Evolutionary conservation across 2,329 filamentous ascomycete species (phyloP), one percentile per base, ranked within the genome.

Genomic region (Fusarium sp.): DNA sequence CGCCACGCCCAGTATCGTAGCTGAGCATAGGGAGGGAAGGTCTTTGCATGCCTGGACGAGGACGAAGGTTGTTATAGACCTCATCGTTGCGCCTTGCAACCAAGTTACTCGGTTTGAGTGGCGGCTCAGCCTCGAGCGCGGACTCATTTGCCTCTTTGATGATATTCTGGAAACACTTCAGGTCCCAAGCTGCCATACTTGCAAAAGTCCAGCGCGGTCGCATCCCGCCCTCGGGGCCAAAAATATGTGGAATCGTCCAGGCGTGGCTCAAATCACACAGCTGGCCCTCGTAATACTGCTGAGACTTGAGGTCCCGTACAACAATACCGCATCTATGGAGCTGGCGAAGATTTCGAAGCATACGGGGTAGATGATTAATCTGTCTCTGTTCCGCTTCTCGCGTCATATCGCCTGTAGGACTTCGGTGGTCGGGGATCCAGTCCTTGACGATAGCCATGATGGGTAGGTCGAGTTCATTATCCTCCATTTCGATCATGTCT

Each of bases 361-460:
- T 65, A 2, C 45, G 55, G 1, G 54, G 54, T 13, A 72, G 10
- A 8, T 57, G 25, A 0, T 13, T 36, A 3, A 56, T 44, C 31
- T 22, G 39, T 15, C 64, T 6, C 18, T 41, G 12, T 35, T 41
- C 17, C 14, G 20, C 29, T 17, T 29, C 35, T 8, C 33, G 33
- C 20, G 22, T 4, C 6, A 9, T 25, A 13, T 0, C 20, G 3
- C 25, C 2, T 22, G 10, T 10, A 25, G 5, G 5, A 3, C 0
- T 29, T 42, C 62, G 44, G 10, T 54, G 64, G 18, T 49, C 9
- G 10, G 18, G 46, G 3, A 66, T 3, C 38, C 35, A 72, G 25
- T 72, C 70, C 50, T 72, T 72, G 29, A 70, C 65, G 12, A 72
- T 72, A 33, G 69, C 69, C 25, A 70, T 65, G 12, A 62, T 36